Percentiles rank a stretch among this genome's conserved stretches.
Evolutionary conservation across 805 yeast species (phyloP).

Genomic region (Suhomyces emberorum): DNA sequence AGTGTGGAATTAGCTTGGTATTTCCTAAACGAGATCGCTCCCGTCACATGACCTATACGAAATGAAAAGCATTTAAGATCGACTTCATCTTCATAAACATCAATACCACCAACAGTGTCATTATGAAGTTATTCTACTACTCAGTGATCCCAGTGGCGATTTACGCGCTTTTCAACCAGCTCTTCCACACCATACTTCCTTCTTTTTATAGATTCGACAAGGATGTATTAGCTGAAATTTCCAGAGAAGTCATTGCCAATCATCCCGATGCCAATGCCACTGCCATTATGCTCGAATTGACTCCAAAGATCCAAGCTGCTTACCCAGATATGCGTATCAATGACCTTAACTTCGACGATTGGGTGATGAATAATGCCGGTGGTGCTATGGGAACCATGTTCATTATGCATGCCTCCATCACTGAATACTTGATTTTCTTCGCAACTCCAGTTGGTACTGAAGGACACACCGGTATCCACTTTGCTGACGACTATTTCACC

Average conservation of each 20-base stretch:
- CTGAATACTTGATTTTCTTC: conserved; percentile 89
- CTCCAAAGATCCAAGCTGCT: conserved; percentile 51
- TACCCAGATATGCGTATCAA: conserved; percentile 72
- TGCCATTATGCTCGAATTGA: conserved; percentile 59
- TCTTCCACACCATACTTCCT: conserved; percentile 68
- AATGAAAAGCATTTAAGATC: neutral
- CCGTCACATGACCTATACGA: neutral
- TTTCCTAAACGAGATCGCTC: neutral
- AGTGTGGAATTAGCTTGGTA: too few species aligned
- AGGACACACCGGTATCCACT: conserved; percentile 94
- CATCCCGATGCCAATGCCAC: conserved; percentile 61
- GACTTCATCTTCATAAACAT: neutral
- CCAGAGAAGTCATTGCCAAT: conserved; percentile 49
- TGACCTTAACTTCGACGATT: conserved; percentile 69
- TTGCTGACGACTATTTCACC: conserved; percentile 96
- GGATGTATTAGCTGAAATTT: conserved; percentile 53
- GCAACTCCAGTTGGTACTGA: conserved; percentile 94
- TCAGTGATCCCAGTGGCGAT: conserved; percentile 22
- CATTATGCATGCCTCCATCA: conserved; percentile 88
- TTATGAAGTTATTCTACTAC: conserved; percentile 26
- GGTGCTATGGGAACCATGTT: conserved; percentile 98
- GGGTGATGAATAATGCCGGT: conserved; percentile 98
- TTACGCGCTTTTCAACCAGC: conserved; percentile 33
- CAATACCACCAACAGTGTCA: neutral
- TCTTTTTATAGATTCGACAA: conserved; percentile 67